Percentiles rank a stretch among this genome's conserved stretches.
Conservation (phyloP, 805 yeast genomes). For the Candida coquimbonensis region DNA sequence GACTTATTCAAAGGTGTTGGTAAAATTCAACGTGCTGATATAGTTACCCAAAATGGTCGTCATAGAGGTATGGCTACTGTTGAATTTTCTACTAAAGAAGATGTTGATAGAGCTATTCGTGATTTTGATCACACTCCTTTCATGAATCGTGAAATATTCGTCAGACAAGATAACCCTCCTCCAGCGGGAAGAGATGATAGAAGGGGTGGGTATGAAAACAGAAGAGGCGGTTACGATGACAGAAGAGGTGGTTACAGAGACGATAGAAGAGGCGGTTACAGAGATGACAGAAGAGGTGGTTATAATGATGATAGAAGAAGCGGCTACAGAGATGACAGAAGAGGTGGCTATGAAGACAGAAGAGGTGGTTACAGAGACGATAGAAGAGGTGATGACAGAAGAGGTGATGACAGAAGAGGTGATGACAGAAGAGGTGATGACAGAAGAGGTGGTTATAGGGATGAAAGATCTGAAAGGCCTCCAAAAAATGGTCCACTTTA, state of each 20-base stretch:
- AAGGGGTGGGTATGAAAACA: slow-evolving; percentile 1
- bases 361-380: slow-evolving; percentile 7
- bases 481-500: slow-evolving; percentile 22
- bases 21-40: slow-evolving; percentile 72
- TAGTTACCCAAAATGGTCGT: slow-evolving; percentile 69
- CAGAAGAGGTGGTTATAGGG: slow-evolving; percentile 4
- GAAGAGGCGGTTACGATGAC: slow-evolving; percentile 7
- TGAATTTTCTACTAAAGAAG: slow-evolving; percentile 60
- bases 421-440: slow-evolving; percentile 10
- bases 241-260: background rate
- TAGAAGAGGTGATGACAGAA: slow-evolving; percentile 10
- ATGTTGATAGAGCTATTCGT: slow-evolving; percentile 65
- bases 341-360: slow-evolving; percentile 3
- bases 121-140: slow-evolving; percentile 58
- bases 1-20: slow-evolving; percentile 56
- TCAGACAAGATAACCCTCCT: slow-evolving; percentile 87
- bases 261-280: slow-evolving; percentile 1
- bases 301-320: slow-evolving; percentile 9
- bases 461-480: slow-evolving; percentile 13
- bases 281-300: slow-evolving; percentile 10
- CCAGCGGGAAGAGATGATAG: slow-evolving; percentile 32
- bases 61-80: slow-evolving; percentile 91
- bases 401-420: slow-evolving; percentile 15
- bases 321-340: slow-evolving; percentile 14
- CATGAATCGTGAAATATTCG: slow-evolving; percentile 75